Percentiles rank a stretch among this genome's conserved stretches.
Conservation (phyloP, 225 moss, liverwort and hornwort species). For the Ulota crispa region DNA sequence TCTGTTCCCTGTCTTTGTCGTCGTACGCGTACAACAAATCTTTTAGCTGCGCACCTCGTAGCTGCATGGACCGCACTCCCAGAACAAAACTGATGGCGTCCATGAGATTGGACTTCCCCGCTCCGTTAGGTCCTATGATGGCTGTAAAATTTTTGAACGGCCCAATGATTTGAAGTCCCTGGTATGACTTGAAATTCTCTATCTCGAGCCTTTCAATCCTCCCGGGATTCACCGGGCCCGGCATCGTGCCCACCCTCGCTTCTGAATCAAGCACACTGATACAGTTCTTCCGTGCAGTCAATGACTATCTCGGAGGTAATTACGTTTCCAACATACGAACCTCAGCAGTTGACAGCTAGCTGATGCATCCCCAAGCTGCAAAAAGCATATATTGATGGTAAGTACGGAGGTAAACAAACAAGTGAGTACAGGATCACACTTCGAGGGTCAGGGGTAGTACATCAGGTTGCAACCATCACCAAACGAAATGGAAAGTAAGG, state of each 20-base stretch:
- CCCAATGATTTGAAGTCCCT: conserved; percentile 89
- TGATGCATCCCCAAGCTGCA: background rate
- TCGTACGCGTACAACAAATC: conserved; percentile 89
- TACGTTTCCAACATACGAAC: background rate
- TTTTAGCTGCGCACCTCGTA: conserved; percentile 90
- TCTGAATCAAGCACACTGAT: conserved; percentile 6
- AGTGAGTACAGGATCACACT: background rate
- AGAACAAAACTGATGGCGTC: conserved; percentile 93
- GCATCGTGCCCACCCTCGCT: conserved; percentile 52
- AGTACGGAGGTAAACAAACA: background rate
- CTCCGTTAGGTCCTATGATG: conserved; percentile 90
- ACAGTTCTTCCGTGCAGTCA: background rate
- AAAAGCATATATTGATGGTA: background rate
- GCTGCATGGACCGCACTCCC: conserved; percentile 86
- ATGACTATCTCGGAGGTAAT: background rate
- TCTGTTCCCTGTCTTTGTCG: conserved; percentile 78
- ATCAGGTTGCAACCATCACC: background rate
- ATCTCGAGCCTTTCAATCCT: conserved; percentile 89
- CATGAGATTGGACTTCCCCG: conserved; percentile 93
- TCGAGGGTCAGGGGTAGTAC: background rate
- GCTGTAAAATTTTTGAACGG: conserved; percentile 84
- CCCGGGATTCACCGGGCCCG: conserved; percentile 63
- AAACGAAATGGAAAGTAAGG: background rate
- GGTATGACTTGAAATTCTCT: conserved; percentile 94
- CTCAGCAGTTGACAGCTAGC: background rate